phyloP scores from a whole-genome alignment of 2,329 filamentous ascomycete genomes.

The Penicillium sumatraense region DNA sequence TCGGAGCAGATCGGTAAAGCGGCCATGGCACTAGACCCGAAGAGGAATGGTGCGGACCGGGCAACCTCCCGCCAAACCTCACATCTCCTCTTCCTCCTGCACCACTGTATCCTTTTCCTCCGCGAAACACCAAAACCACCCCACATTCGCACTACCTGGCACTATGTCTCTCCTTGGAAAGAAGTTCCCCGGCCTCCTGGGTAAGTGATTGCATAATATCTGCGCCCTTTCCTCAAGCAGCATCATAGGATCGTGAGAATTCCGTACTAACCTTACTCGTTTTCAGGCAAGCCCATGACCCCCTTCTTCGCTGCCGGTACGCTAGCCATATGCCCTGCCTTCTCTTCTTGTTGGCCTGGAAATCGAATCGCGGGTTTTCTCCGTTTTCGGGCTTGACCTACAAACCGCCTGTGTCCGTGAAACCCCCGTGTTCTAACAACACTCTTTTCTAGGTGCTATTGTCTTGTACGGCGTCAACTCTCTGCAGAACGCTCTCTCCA shows the following conservation, averaged over 20 bases:
- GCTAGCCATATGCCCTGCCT: conserved; percentile 41
- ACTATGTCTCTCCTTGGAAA: conserved; percentile 81
- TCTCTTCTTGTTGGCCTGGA: neutral
- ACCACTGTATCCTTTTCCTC: conserved; percentile 25
- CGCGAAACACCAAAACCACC: conserved; percentile 31
- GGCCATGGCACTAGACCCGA: conserved; percentile 27
- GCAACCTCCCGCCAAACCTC: conserved; percentile 43
- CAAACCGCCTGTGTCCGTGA: neutral
- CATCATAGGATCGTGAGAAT: neutral
- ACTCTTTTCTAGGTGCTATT: conserved; percentile 66
- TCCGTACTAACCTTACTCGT: conserved; percentile 34
- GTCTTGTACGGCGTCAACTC: conserved; percentile 93
- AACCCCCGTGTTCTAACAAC: conserved; percentile 30
- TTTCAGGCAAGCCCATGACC: conserved; percentile 81
- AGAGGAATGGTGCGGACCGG: conserved; percentile 35
- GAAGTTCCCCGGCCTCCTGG: conserved; percentile 79
- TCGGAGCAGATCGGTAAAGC: conserved; percentile 36
- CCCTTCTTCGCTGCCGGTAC: conserved; percentile 96
- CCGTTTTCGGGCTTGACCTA: neutral
- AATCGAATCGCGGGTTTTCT: neutral
- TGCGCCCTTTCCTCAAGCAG: neutral
- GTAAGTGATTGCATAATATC: conserved; percentile 58
- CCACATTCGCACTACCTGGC: conserved; percentile 44
- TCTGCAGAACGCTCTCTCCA: conserved; percentile 74
- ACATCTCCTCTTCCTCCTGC: conserved; percentile 37